Percentiles rank a stretch among this genome's conserved stretches.
Conservation (phyloP, 192 early-diverging fungal species). For the Funneliformis geosporum region DNA sequence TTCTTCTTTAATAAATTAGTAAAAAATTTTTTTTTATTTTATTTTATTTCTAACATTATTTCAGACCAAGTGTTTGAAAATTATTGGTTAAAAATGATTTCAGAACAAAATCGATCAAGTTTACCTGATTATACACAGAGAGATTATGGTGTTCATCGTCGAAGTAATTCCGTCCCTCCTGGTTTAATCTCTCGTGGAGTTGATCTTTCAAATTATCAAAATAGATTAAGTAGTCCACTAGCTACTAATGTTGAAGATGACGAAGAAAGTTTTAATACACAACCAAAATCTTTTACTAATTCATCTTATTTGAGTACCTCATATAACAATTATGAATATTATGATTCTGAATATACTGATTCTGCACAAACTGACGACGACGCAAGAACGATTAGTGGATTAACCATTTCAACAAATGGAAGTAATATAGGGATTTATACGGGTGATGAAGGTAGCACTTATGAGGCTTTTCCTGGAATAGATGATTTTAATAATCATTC, state of each 20-base stretch:
- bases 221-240: slow-evolving; percentile 31
- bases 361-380: neutral
- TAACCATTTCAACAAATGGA: slow-evolving; percentile 17
- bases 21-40: neutral
- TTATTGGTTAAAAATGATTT: slow-evolving; percentile 9
- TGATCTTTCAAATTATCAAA: neutral
- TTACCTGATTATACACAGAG: neutral
- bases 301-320: slow-evolving; percentile 36
- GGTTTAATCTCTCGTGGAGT: neutral
- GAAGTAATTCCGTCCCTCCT: slow-evolving; percentile 23
- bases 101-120: slow-evolving; percentile 6
- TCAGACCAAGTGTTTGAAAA: slow-evolving; percentile 32
- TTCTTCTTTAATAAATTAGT: neutral
- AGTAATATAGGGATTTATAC: slow-evolving; percentile 12
- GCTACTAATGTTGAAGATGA: slow-evolving; percentile 32
- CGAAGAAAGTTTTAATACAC: slow-evolving; percentile 27
- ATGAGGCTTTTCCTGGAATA: slow-evolving; percentile 18
- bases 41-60: neutral
- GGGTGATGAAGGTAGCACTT: slow-evolving; percentile 6
- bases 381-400: slow-evolving; percentile 19
- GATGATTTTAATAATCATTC: neutral
- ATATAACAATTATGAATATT: slow-evolving; percentile 27
- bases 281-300: slow-evolving; percentile 29
- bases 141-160: slow-evolving; percentile 21
- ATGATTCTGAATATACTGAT: slow-evolving; percentile 34